A percentile compares a stretch with the other conserved stretches of the same genome.
Conservation (phyloP, 768 basidiomycete species). For the Pholiota molesta region DNA sequence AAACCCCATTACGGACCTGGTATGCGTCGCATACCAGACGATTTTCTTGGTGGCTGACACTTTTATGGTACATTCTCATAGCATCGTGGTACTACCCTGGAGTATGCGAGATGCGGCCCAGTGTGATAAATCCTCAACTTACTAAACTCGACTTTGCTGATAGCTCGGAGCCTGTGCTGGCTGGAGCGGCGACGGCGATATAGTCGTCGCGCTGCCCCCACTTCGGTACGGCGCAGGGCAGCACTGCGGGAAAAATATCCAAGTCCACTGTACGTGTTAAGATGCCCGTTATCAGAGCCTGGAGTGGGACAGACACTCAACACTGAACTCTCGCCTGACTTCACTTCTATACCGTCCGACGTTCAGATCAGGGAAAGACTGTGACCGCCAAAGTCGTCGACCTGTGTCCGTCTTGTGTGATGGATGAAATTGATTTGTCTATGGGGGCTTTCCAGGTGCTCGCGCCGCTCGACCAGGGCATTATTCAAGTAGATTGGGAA, state of each 20-base stretch:
- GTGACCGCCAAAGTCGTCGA: slow-evolving; percentile 30
- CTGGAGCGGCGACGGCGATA: slow-evolving; percentile 21
- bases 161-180: slow-evolving; percentile 27
- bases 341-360: neutral
- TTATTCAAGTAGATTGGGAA: slow-evolving; percentile 28
- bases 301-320: neutral
- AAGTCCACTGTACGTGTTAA: slow-evolving; percentile 22
- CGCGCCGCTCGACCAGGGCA: slow-evolving; percentile 27
- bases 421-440: slow-evolving; percentile 31
- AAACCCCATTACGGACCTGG: neutral
- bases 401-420: slow-evolving; percentile 31
- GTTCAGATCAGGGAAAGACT: slow-evolving; percentile 27
- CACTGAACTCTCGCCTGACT: neutral
- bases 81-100: slow-evolving; percentile 14
- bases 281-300: neutral
- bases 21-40: neutral
- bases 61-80: neutral
- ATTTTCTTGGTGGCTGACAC: neutral
- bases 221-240: slow-evolving; percentile 20
- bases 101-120: slow-evolving; percentile 6
- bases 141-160: neutral
- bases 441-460: slow-evolving; percentile 29
- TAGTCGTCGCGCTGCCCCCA: slow-evolving; percentile 25
- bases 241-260: slow-evolving; percentile 22
- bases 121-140: neutral